Percentiles rank a stretch among this genome's conserved stretches.
Conservation (phyloP, 345 rosid species). For the Rhizophora mangle region DNA sequence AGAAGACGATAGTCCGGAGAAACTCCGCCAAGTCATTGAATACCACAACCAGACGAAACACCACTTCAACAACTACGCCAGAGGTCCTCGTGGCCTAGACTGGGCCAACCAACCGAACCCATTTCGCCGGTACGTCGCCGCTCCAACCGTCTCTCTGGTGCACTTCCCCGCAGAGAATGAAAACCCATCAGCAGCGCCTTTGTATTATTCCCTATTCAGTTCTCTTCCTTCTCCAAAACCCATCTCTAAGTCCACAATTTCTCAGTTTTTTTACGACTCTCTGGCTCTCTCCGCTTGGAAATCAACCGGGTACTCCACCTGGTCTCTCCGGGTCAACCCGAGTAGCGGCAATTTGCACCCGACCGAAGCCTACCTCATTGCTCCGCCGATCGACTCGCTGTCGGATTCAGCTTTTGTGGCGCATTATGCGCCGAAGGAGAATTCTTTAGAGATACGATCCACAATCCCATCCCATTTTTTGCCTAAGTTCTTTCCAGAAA, state of each 20-base stretch:
- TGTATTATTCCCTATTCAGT: slow-evolving; percentile 53
- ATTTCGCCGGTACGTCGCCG: slow-evolving; percentile 65
- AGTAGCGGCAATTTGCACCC: slow-evolving; percentile 94
- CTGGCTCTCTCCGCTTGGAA: slow-evolving; percentile 96
- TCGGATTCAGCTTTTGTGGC: slow-evolving; percentile 57
- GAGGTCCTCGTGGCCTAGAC: slow-evolving; percentile 86
- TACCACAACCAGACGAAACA: slow-evolving; percentile 83
- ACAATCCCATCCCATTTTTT: slow-evolving; percentile 45
- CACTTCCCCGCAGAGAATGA: slow-evolving; percentile 30
- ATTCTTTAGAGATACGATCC: slow-evolving; percentile 75
- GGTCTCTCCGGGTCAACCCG: slow-evolving; percentile 95
- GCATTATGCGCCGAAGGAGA: slow-evolving; percentile 79
- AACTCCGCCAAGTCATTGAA: slow-evolving; percentile 45
- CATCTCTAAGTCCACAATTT: slow-evolving; percentile 51
- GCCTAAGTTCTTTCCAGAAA: slow-evolving; percentile 40
- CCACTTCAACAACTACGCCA: slow-evolving; percentile 56
- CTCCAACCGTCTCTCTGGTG: slow-evolving; percentile 58
- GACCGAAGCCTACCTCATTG: slow-evolving; percentile 68
- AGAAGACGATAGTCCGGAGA: slow-evolving; percentile 19
- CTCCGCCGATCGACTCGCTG: slow-evolving; percentile 54
- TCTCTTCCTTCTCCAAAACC: slow-evolving; percentile 62
- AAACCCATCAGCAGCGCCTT: slow-evolving; percentile 19
- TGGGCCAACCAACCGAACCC: slow-evolving; percentile 96
- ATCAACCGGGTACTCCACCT: slow-evolving; percentile 65
- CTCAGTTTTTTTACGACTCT: slow-evolving; percentile 65